Evolutionary conservation across 257 asterid genomes (phyloP).

Genomic region (Solanum habrochaites): DNA sequence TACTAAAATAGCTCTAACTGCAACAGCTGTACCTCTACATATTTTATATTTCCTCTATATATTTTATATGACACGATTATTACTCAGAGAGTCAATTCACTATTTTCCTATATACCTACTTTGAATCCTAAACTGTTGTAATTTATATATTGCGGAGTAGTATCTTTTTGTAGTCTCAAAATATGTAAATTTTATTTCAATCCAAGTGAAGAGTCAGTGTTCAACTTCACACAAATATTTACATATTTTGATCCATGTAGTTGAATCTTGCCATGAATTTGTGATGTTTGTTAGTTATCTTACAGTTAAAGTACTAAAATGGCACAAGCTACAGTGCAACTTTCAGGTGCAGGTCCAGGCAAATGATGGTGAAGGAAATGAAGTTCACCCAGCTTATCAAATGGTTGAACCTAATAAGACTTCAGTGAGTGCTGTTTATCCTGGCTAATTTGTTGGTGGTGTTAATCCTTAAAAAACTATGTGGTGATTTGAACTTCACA

Average conservation of each 20-base stretch:
- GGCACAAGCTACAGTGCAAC: not conserved
- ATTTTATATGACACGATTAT: not conserved
- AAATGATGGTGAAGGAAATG: not conserved
- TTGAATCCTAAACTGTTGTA: not conserved
- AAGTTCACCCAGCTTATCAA: constrained; percentile 1
- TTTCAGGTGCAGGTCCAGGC: not conserved
- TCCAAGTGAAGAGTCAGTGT: not conserved
- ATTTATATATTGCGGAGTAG: not conserved
- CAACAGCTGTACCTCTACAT: not conserved
- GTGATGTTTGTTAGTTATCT: not conserved
- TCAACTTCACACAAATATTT: not conserved
- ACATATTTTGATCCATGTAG: not conserved
- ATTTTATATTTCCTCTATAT: not conserved
- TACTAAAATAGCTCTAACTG: not conserved
- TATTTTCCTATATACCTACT: not conserved
- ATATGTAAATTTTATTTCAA: not conserved
- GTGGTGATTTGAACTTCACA: not conserved
- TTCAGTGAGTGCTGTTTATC: not conserved
- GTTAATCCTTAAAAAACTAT: not conserved
- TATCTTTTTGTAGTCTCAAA: not conserved
- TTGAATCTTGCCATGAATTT: not conserved
- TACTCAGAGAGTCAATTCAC: not conserved
- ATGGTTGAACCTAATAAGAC: not conserved
- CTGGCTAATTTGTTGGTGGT: not conserved
- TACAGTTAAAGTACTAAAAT: not conserved